A percentile compares a stretch with the other conserved stretches of the same genome.
Evolutionary conservation across 768 basidiomycete species (phyloP).

Genomic region (Termitomyces titanicus): DNA sequence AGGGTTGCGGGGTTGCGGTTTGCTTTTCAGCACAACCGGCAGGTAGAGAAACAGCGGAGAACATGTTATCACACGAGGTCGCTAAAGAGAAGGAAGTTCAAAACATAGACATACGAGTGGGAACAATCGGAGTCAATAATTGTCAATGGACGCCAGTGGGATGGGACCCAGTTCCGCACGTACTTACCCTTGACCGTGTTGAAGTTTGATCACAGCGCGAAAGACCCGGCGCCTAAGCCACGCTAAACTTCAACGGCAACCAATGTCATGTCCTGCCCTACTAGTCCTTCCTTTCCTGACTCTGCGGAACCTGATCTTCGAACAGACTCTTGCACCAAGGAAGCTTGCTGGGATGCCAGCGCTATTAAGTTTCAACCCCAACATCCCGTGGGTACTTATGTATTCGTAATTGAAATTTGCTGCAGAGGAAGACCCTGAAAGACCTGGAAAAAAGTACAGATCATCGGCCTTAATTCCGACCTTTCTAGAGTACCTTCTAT

Average conservation of each 20-base stretch:
- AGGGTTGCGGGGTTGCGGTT: no score
- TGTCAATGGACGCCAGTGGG: no score
- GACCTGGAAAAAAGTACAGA: constrained; percentile 54
- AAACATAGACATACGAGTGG: neutral
- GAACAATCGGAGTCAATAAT: no score
- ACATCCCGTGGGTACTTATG: neutral
- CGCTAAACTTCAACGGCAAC: no score
- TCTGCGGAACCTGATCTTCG: neutral
- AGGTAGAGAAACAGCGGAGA: neutral
- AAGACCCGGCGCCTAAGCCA: no score
- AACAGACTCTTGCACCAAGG: constrained; percentile 72
- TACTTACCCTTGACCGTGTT: no score
- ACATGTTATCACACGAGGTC: neutral
- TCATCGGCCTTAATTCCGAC: constrained; percentile 76
- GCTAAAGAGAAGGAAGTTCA: neutral
- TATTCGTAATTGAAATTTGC: neutral
- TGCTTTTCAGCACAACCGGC: neutral
- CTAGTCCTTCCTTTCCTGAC: no score
- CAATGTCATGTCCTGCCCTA: no score
- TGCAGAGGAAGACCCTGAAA: constrained; percentile 64
- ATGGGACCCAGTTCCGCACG: no score
- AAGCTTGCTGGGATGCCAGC: constrained; percentile 79
- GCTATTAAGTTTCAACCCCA: constrained; percentile 38
- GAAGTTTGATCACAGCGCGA: no score
- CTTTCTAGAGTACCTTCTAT: no score